Conservation (phyloP, 2,329 filamentous ascomycete species). For the Scorias spongiosa region DNA sequence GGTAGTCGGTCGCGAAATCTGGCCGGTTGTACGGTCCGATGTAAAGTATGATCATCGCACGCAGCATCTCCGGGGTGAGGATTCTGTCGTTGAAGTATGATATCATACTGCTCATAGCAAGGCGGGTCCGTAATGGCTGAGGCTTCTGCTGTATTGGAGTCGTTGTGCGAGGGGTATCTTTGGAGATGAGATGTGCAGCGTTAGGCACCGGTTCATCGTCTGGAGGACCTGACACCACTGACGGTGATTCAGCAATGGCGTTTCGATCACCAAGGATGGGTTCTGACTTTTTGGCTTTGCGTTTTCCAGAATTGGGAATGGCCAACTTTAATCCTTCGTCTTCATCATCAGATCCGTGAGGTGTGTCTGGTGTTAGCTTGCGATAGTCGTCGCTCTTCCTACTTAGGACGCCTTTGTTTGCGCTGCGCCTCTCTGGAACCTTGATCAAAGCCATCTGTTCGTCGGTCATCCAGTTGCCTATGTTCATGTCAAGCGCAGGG, state of each 20-base stretch:
- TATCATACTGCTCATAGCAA: conserved; percentile 92
- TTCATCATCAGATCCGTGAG: conserved; percentile 65
- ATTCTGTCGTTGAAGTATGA: conserved; percentile 96
- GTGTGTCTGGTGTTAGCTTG: conserved; percentile 63
- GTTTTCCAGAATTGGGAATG: neutral
- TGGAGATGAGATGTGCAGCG: conserved; percentile 13
- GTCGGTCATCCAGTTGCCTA: conserved; percentile 97
- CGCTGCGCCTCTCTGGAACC: conserved; percentile 61
- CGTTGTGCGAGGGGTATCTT: conserved; percentile 15
- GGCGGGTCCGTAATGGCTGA: conserved; percentile 54
- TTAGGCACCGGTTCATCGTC: neutral
- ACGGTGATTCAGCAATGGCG: neutral
- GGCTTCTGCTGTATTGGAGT: conserved; percentile 22
- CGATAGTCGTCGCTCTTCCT: conserved; percentile 84
- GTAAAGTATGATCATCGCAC: conserved; percentile 96
- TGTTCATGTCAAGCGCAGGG: conserved; percentile 88
- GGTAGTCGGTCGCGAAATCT: conserved; percentile 80
- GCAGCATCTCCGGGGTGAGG: conserved; percentile 94
- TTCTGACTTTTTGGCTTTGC: neutral
- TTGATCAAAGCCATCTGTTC: conserved; percentile 92
- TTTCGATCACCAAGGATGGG: conserved; percentile 2
- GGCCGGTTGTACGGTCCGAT: conserved; percentile 86
- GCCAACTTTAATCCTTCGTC: conserved; percentile 23
- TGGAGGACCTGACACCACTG: neutral
- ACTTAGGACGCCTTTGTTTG: conserved; percentile 64